Conservation (phyloP, 495 filamentous ascomycete species). For the Aspergillus ellipticus region DNA sequence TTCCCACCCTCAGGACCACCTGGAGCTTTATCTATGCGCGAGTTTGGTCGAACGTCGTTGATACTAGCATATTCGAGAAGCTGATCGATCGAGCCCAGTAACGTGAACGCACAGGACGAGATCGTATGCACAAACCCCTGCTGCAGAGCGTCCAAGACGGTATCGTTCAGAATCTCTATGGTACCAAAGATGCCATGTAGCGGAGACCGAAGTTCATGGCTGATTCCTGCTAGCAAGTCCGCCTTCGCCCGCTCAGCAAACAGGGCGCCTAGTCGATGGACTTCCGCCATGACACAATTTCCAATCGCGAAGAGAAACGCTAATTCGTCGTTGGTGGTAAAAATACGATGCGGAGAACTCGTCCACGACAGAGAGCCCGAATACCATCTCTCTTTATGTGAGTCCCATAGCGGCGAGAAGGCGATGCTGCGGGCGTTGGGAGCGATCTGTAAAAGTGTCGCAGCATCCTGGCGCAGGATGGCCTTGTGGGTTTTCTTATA, state of each 20-base stretch:
- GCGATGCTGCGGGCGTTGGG: slow-evolving; percentile 8
- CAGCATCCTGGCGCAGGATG: slow-evolving; percentile 3
- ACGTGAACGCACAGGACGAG: slow-evolving; percentile 4
- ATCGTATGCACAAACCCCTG: slow-evolving; percentile 7
- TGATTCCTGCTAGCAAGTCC: slow-evolving; percentile 56
- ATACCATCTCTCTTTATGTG: slow-evolving; percentile 55
- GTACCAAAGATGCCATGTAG: slow-evolving; percentile 15
- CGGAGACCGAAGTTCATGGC: slow-evolving; percentile 12
- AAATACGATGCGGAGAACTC: slow-evolving; percentile 26
- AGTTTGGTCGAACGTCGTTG: slow-evolving; percentile 7
- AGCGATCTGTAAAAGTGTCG: slow-evolving; percentile 3
- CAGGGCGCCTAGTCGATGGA: slow-evolving; percentile 44
- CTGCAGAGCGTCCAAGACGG: slow-evolving; percentile 1
- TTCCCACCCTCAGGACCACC: not conserved
- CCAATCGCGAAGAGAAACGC: slow-evolving; percentile 50
- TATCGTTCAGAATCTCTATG: slow-evolving; percentile 12
- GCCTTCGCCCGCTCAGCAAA: slow-evolving; percentile 47
- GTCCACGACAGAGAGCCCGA: slow-evolving; percentile 54
- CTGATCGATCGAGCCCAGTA: slow-evolving; percentile 12
- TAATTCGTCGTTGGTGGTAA: slow-evolving; percentile 34
- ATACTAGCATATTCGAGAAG: slow-evolving; percentile 12
- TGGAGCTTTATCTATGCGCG: not conserved
- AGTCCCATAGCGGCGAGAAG: slow-evolving; percentile 52
- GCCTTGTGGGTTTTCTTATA: slow-evolving; percentile 16
- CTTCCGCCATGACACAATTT: slow-evolving; percentile 56